Conservation (phyloP, 2,329 filamentous ascomycete genomes). For the Botrytis fabae region DNA sequence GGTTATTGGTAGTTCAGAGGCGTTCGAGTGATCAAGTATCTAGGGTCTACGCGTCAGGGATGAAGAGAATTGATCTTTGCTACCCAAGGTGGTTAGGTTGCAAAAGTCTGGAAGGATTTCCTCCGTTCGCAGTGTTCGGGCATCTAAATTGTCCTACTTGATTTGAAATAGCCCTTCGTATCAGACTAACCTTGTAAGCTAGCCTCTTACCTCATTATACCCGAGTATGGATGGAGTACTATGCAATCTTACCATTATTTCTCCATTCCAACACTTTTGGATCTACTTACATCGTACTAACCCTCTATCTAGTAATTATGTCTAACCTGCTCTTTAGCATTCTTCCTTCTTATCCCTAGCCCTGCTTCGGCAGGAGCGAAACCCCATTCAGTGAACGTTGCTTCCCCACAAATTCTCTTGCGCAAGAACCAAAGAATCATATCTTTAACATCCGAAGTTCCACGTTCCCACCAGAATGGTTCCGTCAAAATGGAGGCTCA, state of each 20-base stretch:
- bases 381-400: not conserved
- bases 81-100: not conserved
- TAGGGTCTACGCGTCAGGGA: not conserved
- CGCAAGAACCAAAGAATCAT: constrained; percentile 2
- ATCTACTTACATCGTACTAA: not conserved
- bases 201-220: not conserved
- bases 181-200: not conserved
- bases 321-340: constrained; percentile 1
- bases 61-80: not conserved
- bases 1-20: not conserved
- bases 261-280: not conserved
- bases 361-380: constrained; percentile 15
- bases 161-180: not conserved
- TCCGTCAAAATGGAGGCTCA: constrained; percentile 39
- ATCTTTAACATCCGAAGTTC: constrained; percentile 19
- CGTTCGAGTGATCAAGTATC: not conserved
- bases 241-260: not conserved
- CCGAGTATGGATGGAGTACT: not conserved
- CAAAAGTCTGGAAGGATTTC: not conserved
- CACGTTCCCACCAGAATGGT: constrained; percentile 32
- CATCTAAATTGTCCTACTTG: not conserved
- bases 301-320: not conserved
- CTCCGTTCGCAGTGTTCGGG: not conserved
- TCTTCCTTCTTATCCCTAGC: constrained; percentile 10
- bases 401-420: constrained; percentile 20